These are phyloP conservation scores for Termitomyces sp. DNA, from an alignment of 768 basidiomycete species.

Conservation along the genomic window DNA sequence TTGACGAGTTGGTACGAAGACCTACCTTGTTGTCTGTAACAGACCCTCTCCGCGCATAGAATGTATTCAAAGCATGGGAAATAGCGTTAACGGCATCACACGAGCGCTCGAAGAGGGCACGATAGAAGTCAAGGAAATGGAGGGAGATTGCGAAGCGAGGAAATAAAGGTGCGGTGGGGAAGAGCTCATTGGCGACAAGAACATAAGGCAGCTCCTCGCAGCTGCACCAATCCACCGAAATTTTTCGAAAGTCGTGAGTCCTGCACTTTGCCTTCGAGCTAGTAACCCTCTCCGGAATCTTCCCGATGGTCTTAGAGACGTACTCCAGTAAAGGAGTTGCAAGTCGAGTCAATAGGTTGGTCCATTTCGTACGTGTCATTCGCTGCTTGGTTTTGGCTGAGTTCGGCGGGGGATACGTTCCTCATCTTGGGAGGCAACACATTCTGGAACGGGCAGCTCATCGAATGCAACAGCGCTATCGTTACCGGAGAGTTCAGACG, in stretches of 20 bases:
- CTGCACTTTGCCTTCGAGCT: slow-evolving; percentile 47
- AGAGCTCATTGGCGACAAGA: slow-evolving; percentile 2
- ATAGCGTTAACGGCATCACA: not conserved
- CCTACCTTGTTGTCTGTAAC: not conserved
- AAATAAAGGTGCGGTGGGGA: too few species aligned
- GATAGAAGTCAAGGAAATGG: too few species aligned
- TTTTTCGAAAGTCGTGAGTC: not conserved
- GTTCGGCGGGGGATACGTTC: not conserved
- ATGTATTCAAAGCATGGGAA: not conserved
- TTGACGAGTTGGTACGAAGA: not conserved
- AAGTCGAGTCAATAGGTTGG: not conserved
- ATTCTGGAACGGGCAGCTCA: not conserved
- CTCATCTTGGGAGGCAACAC: not conserved
- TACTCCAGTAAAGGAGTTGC: not conserved
- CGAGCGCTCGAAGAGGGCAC: too few species aligned
- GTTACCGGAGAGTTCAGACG: not conserved
- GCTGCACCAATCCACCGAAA: not conserved
- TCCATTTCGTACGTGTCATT: not conserved
- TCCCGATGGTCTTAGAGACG: slow-evolving; percentile 10
- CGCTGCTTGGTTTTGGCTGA: not conserved
- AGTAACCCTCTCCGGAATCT: slow-evolving; percentile 60
- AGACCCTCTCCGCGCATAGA: not conserved
- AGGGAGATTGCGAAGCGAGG: too few species aligned
- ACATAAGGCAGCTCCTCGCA: not conserved
- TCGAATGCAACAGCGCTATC: not conserved